Conservation (phyloP, 2,329 filamentous ascomycete genomes). For the Penicillium griseofulvum region DNA sequence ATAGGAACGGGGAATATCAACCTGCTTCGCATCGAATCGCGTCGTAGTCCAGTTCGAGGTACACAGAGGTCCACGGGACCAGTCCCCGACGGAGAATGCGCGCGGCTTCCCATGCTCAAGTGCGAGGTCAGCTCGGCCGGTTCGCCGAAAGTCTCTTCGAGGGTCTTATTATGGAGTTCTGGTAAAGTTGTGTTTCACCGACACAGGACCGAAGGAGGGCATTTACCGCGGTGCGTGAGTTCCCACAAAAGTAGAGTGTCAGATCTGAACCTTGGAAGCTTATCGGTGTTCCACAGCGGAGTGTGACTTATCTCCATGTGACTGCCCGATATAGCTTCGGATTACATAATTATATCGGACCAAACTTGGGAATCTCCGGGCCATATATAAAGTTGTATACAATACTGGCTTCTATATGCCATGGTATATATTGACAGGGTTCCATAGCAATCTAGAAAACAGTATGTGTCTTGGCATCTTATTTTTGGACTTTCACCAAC, state of each 20-base stretch:
- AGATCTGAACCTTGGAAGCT: constrained; percentile 1
- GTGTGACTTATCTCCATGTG: constrained; percentile 10
- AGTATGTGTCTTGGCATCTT: background rate
- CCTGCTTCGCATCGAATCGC: constrained; percentile 44
- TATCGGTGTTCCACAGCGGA: constrained; percentile 12
- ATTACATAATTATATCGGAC: constrained; percentile 1
- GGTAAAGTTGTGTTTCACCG: background rate
- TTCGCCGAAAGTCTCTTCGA: background rate
- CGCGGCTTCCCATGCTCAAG: constrained; percentile 30
- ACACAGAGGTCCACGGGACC: constrained; percentile 23
- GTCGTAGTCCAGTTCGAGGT: constrained; percentile 26
- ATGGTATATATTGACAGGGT: background rate
- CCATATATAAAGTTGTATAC: background rate
- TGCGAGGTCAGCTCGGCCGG: background rate
- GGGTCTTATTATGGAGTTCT: background rate
- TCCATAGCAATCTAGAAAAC: background rate
- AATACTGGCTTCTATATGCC: background rate
- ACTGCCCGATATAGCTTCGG: background rate
- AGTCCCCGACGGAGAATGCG: constrained; percentile 25
- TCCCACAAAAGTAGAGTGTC: constrained; percentile 1
- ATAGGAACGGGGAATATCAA: constrained; percentile 1
- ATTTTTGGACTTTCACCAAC: background rate
- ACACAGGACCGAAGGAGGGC: background rate
- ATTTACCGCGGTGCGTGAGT: background rate
- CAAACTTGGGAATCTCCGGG: background rate